A percentile compares a stretch with the other conserved stretches of the same genome.
Conservation (phyloP, 164 flowering plant species). For the Chimonanthus praecox region DNA sequence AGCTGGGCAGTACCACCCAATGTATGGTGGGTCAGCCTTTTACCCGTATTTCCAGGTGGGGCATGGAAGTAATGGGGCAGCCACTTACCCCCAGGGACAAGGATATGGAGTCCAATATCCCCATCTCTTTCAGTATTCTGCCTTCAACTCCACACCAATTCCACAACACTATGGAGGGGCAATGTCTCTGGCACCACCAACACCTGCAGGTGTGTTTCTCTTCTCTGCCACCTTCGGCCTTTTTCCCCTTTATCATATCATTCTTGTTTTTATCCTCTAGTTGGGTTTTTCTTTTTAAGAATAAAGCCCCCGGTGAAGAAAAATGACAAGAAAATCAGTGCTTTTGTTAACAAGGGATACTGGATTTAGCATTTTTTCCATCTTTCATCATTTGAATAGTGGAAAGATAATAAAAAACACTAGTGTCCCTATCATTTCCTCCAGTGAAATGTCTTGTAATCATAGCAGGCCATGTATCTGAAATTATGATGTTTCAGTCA, state of each 20-base stretch:
- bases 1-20: constrained; percentile 48
- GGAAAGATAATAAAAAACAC: no score
- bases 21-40: constrained; percentile 56
- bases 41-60: constrained; percentile 66
- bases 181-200: constrained; percentile 61
- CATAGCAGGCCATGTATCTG: no score
- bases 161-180: constrained; percentile 62
- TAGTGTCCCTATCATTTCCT: no score
- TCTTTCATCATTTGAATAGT: no score
- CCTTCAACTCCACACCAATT: constrained; percentile 42
- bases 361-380: no score
- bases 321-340: no score
- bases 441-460: no score
- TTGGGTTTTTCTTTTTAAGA: no score
- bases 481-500: no score
- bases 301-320: no score
- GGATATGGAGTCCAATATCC: constrained; percentile 52
- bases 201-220: constrained; percentile 57
- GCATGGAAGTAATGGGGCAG: constrained; percentile 49
- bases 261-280: background rate
- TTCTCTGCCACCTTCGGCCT: background rate
- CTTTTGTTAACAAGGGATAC: no score
- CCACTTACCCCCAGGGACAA: constrained; percentile 22
- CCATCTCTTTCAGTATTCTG: constrained; percentile 10
- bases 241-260: background rate